phyloP scores from a whole-genome alignment of 2,329 filamentous ascomycete genomes.

The Colletotrichum tanaceti region DNA sequence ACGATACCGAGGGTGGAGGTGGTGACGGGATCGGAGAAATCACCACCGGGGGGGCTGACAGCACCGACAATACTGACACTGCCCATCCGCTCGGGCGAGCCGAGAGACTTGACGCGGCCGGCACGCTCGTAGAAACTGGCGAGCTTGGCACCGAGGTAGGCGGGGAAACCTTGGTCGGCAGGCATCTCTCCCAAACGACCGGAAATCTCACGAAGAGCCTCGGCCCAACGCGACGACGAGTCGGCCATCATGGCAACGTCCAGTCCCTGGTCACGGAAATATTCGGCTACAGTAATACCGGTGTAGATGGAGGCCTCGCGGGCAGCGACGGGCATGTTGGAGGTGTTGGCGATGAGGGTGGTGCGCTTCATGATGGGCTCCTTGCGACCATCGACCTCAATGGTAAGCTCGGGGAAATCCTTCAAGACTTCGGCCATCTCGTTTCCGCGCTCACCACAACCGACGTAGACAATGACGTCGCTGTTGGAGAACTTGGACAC shows the following conservation, averaged over 20 bases:
- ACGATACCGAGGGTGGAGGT: constrained; percentile 94
- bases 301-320: constrained; percentile 99
- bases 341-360: constrained; percentile 97
- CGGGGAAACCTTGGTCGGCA: constrained; percentile 99
- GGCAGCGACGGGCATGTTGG: constrained; percentile 99
- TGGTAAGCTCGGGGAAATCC: constrained; percentile 98
- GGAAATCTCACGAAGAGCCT: constrained; percentile 97
- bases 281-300: constrained; percentile 92
- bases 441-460: constrained; percentile 91
- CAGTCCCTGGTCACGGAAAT: constrained; percentile 97
- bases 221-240: constrained; percentile 97
- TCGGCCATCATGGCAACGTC: constrained; percentile 99
- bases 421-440: constrained; percentile 99
- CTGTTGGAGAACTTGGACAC: constrained; percentile 99
- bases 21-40: constrained; percentile 98
- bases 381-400: constrained; percentile 91
- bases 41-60: constrained; percentile 96
- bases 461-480: constrained; percentile 98
- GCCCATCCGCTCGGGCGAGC: constrained; percentile 87
- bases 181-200: constrained; percentile 99
- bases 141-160: constrained; percentile 95
- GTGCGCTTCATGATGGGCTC: constrained; percentile 99
- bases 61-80: constrained; percentile 98
- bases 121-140: constrained; percentile 99
- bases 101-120: constrained; percentile 85